Base-by-base conservation (phyloP, 306 rosid species). In the Medicago ruthenica region DNA sequence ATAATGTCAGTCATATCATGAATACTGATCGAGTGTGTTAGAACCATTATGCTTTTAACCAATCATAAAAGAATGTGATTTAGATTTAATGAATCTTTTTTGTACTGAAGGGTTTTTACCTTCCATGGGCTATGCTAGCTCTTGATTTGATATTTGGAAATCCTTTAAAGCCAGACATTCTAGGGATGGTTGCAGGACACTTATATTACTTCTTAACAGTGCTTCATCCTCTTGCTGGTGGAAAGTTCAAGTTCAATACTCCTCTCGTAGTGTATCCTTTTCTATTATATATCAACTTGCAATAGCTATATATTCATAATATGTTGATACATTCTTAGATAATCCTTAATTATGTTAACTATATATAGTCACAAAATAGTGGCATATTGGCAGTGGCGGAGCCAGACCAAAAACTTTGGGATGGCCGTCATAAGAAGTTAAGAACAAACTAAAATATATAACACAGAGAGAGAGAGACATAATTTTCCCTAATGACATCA, bases 301-400 rank as follows among this genome's bases (percentile, higher is more conserved):
- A 11, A 7, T n/a, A n/a, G n/a, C n/a, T n/a, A n/a, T n/a, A n/a
- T n/a, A n/a, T n/a, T n/a, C n/a, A n/a, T n/a, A n/a, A n/a, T n/a
- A n/a, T 12, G 12, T 44, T 40, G 44, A 40, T 44, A 61, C 18
- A 34, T 34, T 62, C 1, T 53, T 54, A 8, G 47, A 4, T 24
- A 71, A 80, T 74, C 87, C 87, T 87, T 80, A 76, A 86, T 11
- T 9, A 66, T 15, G 41, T 13, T 59, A 60, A 74, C 0, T 76
- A 24, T 24, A 88, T 76, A 24, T 24, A 88, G 93, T 20, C 88
- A 90, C 78, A 92, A 80, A 78, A 2, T 90, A 50, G 96, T 87
- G 73, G 88, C 93, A 74, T 90, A 73, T 58, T 92, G 97, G 97
- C n/a, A n/a, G n/a, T n/a, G n/a, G n/a, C n/a, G n/a, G n/a, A n/a